Evolutionary conservation across 306 rosid genomes (phyloP), one percentile per base, ranked within the genome.

Genomic region (Vicia villosa): DNA sequence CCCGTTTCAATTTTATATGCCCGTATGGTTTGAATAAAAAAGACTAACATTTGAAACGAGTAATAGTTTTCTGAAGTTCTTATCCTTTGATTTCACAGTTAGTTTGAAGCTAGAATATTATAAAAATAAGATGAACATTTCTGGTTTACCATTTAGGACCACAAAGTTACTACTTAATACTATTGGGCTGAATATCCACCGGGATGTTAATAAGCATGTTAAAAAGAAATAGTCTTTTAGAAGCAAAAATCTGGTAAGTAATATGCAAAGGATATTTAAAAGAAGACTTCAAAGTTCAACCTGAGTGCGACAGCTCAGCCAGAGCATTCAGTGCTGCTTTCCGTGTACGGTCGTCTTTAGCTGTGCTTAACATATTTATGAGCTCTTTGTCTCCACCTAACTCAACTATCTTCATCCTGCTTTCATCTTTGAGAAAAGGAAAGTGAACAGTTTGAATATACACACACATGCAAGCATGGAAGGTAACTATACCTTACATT

Each of bases 301-400:
- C 98, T 83, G 98, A 89, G 11, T 54, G 73, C 41, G 96, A 92
- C 69, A 92, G 70, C 51, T 91, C 86, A 19, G 72, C 80, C 67
- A 92, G 95, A 46, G 98, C 95, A 11, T 80, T 86, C 85, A 89
- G 72, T 30, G 98, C 98, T 78, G 82, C 89, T 86, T 86, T 89
- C 74, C 92, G 86, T 28, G 98, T 93, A n/a, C 86, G 83, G 72
- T 93, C 96, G n/a, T 93, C 97, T 64, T 81, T 86, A 22, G 97
- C 98, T 4, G 64, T 84, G 78, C 76, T 87, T 56, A 93, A 68
- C 98, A 93, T 88, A 52, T 85, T 93, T 60, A 90, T 30, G 68
- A 93, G 96, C 80, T 73, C 86, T 70, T 80, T 49, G 57, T 64
- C 90, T 26, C 92, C 98, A 57, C 98, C 97, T 28, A 87, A 72